These are phyloP conservation scores for Zea luxurians DNA, from an alignment of 176 grass and related monocot genomes.

Conservation along the genomic window DNA sequence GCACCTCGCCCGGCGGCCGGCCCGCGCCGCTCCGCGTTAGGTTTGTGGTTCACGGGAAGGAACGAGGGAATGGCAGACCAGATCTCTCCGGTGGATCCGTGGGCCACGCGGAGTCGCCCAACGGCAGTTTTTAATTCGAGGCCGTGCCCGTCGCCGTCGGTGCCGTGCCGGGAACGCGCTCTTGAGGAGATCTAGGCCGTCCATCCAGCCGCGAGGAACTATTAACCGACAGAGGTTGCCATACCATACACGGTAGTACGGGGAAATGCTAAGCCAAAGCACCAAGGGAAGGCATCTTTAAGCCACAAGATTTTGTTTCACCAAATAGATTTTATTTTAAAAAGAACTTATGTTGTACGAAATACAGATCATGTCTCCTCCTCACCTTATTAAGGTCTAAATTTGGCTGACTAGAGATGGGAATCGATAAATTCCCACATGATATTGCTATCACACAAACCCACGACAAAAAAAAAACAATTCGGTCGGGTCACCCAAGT, in stretches of 20 bases:
- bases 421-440: too few species aligned
- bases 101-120: background rate
- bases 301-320: too few species aligned
- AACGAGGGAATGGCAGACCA: slow-evolving; percentile 6
- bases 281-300: too few species aligned
- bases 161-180: background rate
- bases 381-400: too few species aligned
- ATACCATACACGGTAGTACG: background rate
- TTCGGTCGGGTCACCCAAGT: too few species aligned
- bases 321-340: too few species aligned
- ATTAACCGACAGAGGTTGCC: background rate
- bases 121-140: background rate
- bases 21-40: slow-evolving; percentile 14
- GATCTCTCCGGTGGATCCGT: slow-evolving; percentile 10
- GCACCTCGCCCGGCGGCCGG: background rate
- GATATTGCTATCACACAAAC: too few species aligned
- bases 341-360: too few species aligned
- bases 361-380: too few species aligned
- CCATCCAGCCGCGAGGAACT: background rate
- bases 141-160: background rate
- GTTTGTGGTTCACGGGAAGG: slow-evolving; percentile 17
- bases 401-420: too few species aligned
- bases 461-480: too few species aligned
- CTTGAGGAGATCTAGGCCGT: background rate
- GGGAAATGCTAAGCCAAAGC: too few species aligned